phyloP scores from a whole-genome alignment of 2,329 filamentous ascomycete genomes.

The Plectosphaerella sp. region DNA sequence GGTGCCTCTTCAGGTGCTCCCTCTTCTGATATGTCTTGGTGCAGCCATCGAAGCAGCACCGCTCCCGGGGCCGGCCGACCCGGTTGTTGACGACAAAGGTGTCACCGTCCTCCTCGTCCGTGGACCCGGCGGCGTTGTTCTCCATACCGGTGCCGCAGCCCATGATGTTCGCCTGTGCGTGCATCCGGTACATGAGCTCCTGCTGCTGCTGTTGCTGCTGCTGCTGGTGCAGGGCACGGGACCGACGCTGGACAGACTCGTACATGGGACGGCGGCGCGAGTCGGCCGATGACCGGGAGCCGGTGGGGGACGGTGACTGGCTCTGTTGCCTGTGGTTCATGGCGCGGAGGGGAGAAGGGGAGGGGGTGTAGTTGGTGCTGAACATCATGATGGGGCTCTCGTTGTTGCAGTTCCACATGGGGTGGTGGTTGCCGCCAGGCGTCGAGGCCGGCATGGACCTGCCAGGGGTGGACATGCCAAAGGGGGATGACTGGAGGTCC shows the following conservation, averaged over 20 bases:
- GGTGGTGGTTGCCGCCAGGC: conserved; percentile 25
- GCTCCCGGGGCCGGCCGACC: conserved; percentile 11
- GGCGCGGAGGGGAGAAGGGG: conserved; percentile 21
- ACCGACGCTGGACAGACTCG: conserved; percentile 36
- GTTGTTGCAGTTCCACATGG: conserved; percentile 33
- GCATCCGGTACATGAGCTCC: conserved; percentile 11
- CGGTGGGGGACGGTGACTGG: conserved; percentile 16
- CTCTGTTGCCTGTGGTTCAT: conserved; percentile 17
- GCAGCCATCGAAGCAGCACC: conserved; percentile 43
- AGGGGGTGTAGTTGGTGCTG: conserved; percentile 18
- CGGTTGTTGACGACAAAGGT: conserved; percentile 9
- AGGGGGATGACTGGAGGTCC: conserved; percentile 12
- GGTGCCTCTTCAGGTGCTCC: conserved; percentile 53
- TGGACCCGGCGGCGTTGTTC: conserved; percentile 6
- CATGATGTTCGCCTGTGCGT: conserved; percentile 13
- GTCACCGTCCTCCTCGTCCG: conserved; percentile 7
- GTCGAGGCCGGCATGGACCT: conserved; percentile 29
- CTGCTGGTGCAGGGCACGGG: conserved; percentile 25
- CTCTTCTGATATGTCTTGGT: conserved; percentile 45
- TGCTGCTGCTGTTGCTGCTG: conserved; percentile 29
- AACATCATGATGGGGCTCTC: conserved; percentile 37
- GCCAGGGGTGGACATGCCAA: conserved; percentile 12
- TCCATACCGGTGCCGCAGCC: conserved; percentile 9
- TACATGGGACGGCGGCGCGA: conserved; percentile 33
- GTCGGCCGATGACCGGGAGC: conserved; percentile 26